Percentiles rank a stretch among this genome's conserved stretches.
phyloP scores from a whole-genome alignment of 257 asterid species.

The Rubia yunnanensis region DNA sequence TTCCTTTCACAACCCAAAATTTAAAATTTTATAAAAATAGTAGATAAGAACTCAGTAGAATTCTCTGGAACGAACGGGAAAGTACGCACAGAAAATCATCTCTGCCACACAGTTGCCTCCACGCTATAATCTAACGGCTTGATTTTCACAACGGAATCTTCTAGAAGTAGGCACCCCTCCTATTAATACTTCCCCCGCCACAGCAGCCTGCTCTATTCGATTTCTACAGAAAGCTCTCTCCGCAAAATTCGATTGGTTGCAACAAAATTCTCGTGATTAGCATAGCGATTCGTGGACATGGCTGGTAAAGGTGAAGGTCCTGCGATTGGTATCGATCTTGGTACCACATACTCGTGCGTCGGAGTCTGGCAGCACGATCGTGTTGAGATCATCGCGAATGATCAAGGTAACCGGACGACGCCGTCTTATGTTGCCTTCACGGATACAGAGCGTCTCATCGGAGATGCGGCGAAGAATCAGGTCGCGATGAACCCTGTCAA shows the following conservation, averaged over 20 bases:
- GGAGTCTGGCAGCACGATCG: slow-evolving; percentile 37
- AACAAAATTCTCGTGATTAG: not conserved
- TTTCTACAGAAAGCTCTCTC: not conserved
- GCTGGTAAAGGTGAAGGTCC: slow-evolving; percentile 33
- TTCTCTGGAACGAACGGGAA: slow-evolving; percentile 14
- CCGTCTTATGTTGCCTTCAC: slow-evolving; percentile 39
- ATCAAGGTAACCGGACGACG: slow-evolving; percentile 34
- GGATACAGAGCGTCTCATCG: slow-evolving; percentile 32
- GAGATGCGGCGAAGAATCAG: slow-evolving; percentile 41
- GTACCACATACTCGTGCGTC: slow-evolving; percentile 32
- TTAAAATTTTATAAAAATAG: no score
- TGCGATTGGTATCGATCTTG: slow-evolving; percentile 31
- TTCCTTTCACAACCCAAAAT: not conserved
- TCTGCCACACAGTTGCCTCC: not conserved
- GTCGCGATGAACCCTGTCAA: slow-evolving; percentile 36
- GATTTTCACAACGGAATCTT: slow-evolving; percentile 13
- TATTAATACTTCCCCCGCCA: not conserved
- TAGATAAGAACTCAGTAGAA: not conserved
- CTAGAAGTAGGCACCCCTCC: slow-evolving; percentile 12
- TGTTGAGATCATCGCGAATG: slow-evolving; percentile 30
- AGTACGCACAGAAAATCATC: not conserved
- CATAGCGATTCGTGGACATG: slow-evolving; percentile 4
- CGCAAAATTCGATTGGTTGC: not conserved
- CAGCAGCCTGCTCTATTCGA: not conserved
- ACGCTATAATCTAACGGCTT: slow-evolving; percentile 12